A percentile compares a stretch with the other conserved stretches of the same genome.
Conservation (phyloP, 441 rosid genomes). For the Adansonia rubrostipa region DNA sequence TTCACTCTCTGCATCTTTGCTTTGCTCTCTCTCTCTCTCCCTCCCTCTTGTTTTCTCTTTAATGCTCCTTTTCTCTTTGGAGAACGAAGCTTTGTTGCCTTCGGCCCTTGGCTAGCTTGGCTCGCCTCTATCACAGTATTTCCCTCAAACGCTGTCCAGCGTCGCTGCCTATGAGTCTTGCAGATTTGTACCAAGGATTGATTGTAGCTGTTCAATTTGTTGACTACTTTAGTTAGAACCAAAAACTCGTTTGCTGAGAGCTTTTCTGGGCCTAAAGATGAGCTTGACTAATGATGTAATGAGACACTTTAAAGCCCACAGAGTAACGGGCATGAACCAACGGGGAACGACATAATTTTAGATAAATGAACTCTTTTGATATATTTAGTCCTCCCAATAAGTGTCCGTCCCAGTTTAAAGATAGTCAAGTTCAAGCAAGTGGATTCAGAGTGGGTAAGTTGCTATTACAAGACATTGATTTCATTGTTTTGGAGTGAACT, state of each 20-base stretch:
- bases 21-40: neutral
- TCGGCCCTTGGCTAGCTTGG: neutral
- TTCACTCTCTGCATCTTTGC: slow-evolving; percentile 63
- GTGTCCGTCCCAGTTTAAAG: neutral
- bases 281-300: neutral
- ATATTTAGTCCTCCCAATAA: neutral
- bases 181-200: slow-evolving; percentile 4
- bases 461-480: neutral
- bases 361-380: too few species aligned
- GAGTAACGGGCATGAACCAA: neutral
- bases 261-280: neutral
- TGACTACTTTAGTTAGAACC: neutral
- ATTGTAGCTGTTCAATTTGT: slow-evolving; percentile 1
- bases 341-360: too few species aligned
- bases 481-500: neutral
- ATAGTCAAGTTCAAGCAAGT: neutral
- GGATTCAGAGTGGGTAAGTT: neutral
- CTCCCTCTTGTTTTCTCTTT: neutral
- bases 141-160: slow-evolving; percentile 5
- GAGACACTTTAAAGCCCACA: neutral
- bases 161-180: neutral
- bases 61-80: neutral
- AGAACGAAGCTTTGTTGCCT: neutral
- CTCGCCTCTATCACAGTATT: slow-evolving; percentile 1
- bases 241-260: neutral